Evolutionary conservation across 208 protist genomes (phyloP), one percentile per base, ranked within the genome.

Genomic region (Angomonas deanei): DNA sequence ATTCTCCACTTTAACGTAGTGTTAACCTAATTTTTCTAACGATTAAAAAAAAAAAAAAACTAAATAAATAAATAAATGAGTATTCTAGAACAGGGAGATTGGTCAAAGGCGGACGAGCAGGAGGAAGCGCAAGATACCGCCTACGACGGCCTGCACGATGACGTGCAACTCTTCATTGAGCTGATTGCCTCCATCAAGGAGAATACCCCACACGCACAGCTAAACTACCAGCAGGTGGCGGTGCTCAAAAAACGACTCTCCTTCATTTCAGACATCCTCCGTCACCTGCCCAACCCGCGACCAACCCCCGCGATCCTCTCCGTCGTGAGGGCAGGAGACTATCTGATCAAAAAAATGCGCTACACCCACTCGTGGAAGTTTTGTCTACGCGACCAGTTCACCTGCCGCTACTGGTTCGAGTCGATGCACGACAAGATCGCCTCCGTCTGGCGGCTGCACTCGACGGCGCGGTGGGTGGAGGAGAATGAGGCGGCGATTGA

Each of bases 401-500:
- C 76, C 26, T 79, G 78, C 59, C 64, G 50, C 6, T 46, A 42
- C 0, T 56, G 76, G 32, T 93, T 93, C 55, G 59, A 24, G 0
- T 64, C 49, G 26, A 36, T 82, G 2, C 73, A 78, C 52, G 62
- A 72, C 23, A 78, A 82, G n/a, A 63, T 85, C 24, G 54, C 58
- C 58, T 28, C 31, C 24, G 79, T 83, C 21, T 93, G 87, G 82
- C 64, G 61, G 13, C 69, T 91, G 57, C 83, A 91, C 50, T 80
- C 73, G 26, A 76, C 67, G 39, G 63, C 42, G 8, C 39, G 56
- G 39, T 87, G 81, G 80, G 56, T 21, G 4, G 70, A 56, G 24
- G 76, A 89, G 39, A 59, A 71, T 23, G 19, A 50, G 10, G 42
- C 34, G 2, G 87, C 85, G 36, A 30, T 74, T 3, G 54, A 31